Conservation (phyloP, 495 filamentous ascomycete species). For the Lasiosphaeria hispida region DNA sequence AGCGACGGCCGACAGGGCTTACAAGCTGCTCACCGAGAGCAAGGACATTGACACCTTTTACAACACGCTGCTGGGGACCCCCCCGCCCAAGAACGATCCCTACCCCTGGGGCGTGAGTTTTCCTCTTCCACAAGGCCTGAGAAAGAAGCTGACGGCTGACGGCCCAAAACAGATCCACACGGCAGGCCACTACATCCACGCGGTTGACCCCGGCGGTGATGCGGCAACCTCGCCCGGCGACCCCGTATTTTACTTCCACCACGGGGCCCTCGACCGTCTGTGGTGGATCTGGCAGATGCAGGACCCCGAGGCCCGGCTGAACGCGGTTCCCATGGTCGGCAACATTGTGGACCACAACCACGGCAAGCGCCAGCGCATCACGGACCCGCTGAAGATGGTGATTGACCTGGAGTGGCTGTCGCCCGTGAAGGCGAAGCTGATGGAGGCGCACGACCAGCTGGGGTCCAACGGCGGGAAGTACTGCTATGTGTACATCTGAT, state of each 20-base stretch:
- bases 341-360: constrained; percentile 2
- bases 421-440: constrained; percentile 22
- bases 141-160: constrained; percentile 34
- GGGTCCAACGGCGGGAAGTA: constrained; percentile 33
- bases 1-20: constrained; percentile 25
- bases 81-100: constrained; percentile 25
- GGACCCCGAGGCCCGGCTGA: constrained; percentile 42
- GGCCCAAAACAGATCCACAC: constrained; percentile 50
- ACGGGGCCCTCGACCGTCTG: constrained; percentile 60
- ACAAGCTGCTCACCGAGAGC: constrained; percentile 43
- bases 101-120: constrained; percentile 10
- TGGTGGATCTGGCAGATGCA: constrained; percentile 70
- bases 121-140: background rate
- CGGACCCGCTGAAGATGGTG: constrained; percentile 6
- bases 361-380: constrained; percentile 4
- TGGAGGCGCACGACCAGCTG: constrained; percentile 38
- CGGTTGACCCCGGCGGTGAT: constrained; percentile 57
- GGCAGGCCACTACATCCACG: constrained; percentile 62
- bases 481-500: constrained; percentile 40
- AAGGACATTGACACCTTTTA: constrained; percentile 52
- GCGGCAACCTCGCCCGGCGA: constrained; percentile 58
- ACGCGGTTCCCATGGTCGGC: constrained; percentile 17
- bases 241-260: constrained; percentile 67
- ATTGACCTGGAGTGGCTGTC: constrained; percentile 38
- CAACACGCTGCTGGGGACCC: constrained; percentile 22